Conservation (phyloP, 768 basidiomycete species). For the Neoboletus brunneissimus region DNA sequence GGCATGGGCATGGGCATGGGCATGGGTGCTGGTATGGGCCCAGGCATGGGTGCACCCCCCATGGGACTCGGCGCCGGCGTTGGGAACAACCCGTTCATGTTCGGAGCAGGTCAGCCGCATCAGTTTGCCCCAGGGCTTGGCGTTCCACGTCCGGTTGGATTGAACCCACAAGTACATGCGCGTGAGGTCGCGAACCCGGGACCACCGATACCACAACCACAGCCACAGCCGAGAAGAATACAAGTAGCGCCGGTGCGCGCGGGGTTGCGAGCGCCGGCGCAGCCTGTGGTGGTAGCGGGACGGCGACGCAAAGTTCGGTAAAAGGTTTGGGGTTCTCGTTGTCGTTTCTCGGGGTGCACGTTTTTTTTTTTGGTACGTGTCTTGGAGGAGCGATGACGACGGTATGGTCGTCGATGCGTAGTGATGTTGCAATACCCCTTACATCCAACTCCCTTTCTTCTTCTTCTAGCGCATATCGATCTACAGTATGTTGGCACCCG, state of each 20-base stretch:
- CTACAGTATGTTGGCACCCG: background rate
- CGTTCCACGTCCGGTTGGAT: background rate
- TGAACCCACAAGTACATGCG: background rate
- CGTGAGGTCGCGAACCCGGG: background rate
- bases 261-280: background rate
- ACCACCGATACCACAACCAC: slow-evolving; percentile 1
- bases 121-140: slow-evolving; percentile 1
- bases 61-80: background rate
- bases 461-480: slow-evolving; percentile 2
- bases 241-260: background rate
- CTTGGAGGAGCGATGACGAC: background rate
- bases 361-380: background rate
- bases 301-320: slow-evolving; percentile 11
- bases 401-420: background rate
- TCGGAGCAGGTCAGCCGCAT: slow-evolving; percentile 17
- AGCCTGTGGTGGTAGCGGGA: slow-evolving; percentile 5
- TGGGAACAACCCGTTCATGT: slow-evolving; percentile 9
- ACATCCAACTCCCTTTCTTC: background rate
- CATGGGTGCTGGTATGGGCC: background rate
- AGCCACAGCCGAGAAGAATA: background rate
- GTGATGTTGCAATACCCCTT: background rate
- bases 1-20: background rate
- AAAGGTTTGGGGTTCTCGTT: background rate
- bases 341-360: background rate
- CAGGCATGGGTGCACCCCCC: slow-evolving; percentile 4